Conservation (phyloP, 441 rosid genomes). For the Hura crepitans region DNA sequence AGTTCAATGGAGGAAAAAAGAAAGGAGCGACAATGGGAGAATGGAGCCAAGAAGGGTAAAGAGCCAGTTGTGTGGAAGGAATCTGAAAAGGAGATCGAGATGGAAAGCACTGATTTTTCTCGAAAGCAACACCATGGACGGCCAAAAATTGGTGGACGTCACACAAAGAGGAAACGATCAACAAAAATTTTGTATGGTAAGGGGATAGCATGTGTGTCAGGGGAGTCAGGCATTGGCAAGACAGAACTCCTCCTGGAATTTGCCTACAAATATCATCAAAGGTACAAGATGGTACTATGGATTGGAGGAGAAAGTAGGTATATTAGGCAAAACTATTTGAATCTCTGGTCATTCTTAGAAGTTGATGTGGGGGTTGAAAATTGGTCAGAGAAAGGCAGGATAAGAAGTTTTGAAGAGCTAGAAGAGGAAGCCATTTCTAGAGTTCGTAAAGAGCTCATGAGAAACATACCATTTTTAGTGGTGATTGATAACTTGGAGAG, state of each 20-base stretch:
- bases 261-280: conserved; percentile 73
- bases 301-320: conserved; percentile 84
- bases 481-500: conserved; percentile 86
- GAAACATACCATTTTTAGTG: conserved; percentile 80
- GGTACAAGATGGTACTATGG: conserved; percentile 93
- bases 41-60: conserved; percentile 59
- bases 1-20: conserved; percentile 44
- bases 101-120: conserved; percentile 48
- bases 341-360: conserved; percentile 69
- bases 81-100: conserved; percentile 91
- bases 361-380: conserved; percentile 73
- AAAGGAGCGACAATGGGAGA: conserved; percentile 27
- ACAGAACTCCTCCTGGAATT: conserved; percentile 93
- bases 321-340: conserved; percentile 76
- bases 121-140: conserved; percentile 31
- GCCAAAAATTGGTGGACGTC: conserved; percentile 37
- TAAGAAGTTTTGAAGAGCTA: conserved; percentile 81
- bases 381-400: conserved; percentile 48
- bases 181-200: conserved; percentile 63
- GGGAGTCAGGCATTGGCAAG: conserved; percentile 89
- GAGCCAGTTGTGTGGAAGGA: conserved; percentile 91
- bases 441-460: conserved; percentile 75
- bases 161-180: conserved; percentile 58
- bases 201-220: conserved; percentile 82
- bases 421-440: conserved; percentile 71